Percentiles rank a stretch among this genome's conserved stretches.
These are phyloP conservation scores for Ophiostoma populinum DNA, from an alignment of 2,329 filamentous ascomycete genomes.

Conservation along the genomic window DNA sequence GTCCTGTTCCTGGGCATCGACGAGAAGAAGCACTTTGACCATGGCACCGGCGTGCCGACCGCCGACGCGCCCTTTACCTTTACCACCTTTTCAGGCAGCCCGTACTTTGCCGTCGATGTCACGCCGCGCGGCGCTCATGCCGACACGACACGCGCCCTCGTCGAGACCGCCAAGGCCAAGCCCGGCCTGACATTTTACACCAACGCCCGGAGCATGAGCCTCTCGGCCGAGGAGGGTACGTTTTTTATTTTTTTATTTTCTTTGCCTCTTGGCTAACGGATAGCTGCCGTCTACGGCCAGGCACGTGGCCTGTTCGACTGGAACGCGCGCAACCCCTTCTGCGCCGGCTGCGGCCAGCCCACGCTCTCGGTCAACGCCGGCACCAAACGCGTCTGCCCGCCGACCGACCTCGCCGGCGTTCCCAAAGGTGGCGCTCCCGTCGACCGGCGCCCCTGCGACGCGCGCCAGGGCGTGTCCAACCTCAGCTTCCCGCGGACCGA, in stretches of 20 bases:
- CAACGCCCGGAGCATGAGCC: slow-evolving; percentile 28
- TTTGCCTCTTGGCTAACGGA: too few relatives aligned
- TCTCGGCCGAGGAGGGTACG: slow-evolving; percentile 30
- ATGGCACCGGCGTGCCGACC: slow-evolving; percentile 14
- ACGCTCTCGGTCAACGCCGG: slow-evolving; percentile 67
- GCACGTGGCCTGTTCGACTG: slow-evolving; percentile 80
- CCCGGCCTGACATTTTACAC: slow-evolving; percentile 46
- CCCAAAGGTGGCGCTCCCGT: slow-evolving; percentile 25
- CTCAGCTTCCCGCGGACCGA: slow-evolving; percentile 84
- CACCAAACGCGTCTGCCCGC: slow-evolving; percentile 65
- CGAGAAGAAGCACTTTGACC: slow-evolving; percentile 28
- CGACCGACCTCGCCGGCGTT: slow-evolving; percentile 42
- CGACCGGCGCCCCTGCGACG: slow-evolving; percentile 55
- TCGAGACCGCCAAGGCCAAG: slow-evolving; percentile 37
- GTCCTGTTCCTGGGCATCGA: slow-evolving; percentile 77
- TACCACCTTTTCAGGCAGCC: slow-evolving; percentile 57
- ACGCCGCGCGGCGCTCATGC: slow-evolving; percentile 50
- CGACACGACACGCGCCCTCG: slow-evolving; percentile 36
- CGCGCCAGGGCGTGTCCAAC: slow-evolving; percentile 75
- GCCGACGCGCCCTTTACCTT: slow-evolving; percentile 32
- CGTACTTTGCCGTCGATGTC: slow-evolving; percentile 81
- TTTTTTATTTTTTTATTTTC: slow-evolving; percentile 3
- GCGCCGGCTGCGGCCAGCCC: slow-evolving; percentile 68
- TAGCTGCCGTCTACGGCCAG: slow-evolving; percentile 81
- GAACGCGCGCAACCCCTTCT: slow-evolving; percentile 87